These are phyloP conservation scores for Ganoderma sinense DNA, from an alignment of 1,284 basidiomycete species.

Conservation along the genomic window DNA sequence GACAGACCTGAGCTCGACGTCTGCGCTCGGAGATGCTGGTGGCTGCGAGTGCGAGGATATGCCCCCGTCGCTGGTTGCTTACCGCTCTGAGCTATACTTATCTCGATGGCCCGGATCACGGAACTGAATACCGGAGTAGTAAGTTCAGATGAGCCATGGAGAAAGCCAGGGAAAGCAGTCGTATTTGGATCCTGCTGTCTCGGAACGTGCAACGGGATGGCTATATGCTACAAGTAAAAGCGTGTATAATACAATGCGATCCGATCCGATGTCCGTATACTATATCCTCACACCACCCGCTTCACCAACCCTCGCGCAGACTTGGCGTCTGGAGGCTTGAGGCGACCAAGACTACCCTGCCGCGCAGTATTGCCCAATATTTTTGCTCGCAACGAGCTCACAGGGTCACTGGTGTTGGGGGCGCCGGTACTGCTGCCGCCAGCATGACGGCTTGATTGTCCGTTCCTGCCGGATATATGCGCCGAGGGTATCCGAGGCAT, in stretches of 20 bases:
- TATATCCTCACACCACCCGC: conserved; percentile 11
- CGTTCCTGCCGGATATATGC: conserved; percentile 14
- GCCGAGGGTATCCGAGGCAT: conserved; percentile 35
- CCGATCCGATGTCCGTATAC: neutral
- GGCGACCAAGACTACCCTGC: conserved; percentile 24
- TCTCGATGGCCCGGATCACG: neutral
- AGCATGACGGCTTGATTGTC: conserved; percentile 19
- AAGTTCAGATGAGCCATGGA: too few species aligned
- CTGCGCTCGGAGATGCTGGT: neutral
- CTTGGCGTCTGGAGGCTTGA: conserved; percentile 33
- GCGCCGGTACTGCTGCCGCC: conserved; percentile 15
- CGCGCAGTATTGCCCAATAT: conserved; percentile 58
- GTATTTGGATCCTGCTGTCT: neutral
- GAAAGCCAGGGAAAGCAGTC: neutral
- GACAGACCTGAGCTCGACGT: neutral
- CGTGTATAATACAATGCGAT: conserved; percentile 4
- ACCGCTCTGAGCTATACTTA: neutral
- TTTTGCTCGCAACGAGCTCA: conserved; percentile 58
- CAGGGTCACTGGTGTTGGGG: conserved; percentile 36
- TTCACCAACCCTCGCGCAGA: conserved; percentile 15
- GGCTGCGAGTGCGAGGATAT: neutral
- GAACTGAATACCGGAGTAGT: neutral
- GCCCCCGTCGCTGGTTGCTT: neutral
- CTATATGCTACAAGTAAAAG: conserved; percentile 20
- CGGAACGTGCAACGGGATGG: neutral